Evolutionary conservation across 78 protist genomes (phyloP), one percentile per base, ranked within the genome.

Genomic region (Protostelium mycophagum): DNA sequence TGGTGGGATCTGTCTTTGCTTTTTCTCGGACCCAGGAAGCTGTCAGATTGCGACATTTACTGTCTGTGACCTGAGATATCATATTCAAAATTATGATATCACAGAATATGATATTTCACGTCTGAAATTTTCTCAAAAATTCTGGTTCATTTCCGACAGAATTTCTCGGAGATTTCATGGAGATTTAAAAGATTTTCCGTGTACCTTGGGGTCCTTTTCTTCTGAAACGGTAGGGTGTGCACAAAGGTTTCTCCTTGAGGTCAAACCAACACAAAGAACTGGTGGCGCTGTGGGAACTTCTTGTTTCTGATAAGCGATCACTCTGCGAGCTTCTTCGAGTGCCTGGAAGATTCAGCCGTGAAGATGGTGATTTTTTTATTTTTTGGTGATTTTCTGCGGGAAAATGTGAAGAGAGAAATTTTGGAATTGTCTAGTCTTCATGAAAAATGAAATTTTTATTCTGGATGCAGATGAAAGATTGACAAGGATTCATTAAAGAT

Each of bases 211-310:
- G 25, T 93, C 95, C 29, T 91, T 63, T 34, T 88, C 93, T 28
- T 85, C 92, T 0, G 37, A 28, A 0, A 97, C 96, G 83, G 84
- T 73, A 9, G 96, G 96, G 1, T 98, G 93, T n/a, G 97, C 38
- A 87, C 99, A 98, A 28, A 98, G 36, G 84, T 98, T 98, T 0
- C 93, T 10, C 1, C 99, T 94, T 28, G 98, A 93, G 0, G 96
- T 63, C 87, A 97, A 94, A 0, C 99, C 97, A 36, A 98, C n/a
- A 34, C 93, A 90, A 28, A 94, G 63, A 35, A 92, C 88, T 90
- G 87, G 89, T 34, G 84, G 95, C 63, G 95, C 89, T 0, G 83
- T 38, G 16, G 37, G 88, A 0, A 94, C 96, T 31, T 91, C 93
- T 31, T 87, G 35, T 83, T 91, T 83, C 38, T 89, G 83, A 87